Evolutionary conservation across 768 basidiomycete genomes (phyloP).

Genomic region (Leccinellum rugosiceps): DNA sequence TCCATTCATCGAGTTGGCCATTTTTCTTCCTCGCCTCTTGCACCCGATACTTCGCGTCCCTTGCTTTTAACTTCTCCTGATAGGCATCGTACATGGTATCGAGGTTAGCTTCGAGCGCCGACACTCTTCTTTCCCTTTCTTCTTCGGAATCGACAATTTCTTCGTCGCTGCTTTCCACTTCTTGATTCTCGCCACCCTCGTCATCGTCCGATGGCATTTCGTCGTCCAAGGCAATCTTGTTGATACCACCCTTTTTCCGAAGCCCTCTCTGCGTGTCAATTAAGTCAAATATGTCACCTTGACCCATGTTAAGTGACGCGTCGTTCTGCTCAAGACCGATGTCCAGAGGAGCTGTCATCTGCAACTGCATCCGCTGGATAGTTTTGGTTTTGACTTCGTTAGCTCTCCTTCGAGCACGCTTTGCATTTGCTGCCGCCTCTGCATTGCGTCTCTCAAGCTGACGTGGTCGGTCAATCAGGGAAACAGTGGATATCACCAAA

Average conservation of each 20-base stretch:
- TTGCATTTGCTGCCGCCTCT: slow-evolving; percentile 68
- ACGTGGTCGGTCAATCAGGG: slow-evolving; percentile 3
- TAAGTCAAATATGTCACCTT: slow-evolving; percentile 89
- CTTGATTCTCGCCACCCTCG: slow-evolving; percentile 27
- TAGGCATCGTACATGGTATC: slow-evolving; percentile 89
- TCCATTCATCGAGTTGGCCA: slow-evolving; percentile 78
- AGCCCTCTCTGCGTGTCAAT: slow-evolving; percentile 52
- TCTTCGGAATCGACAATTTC: slow-evolving; percentile 61
- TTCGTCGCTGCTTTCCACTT: slow-evolving; percentile 31
- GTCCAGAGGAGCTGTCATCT: slow-evolving; percentile 97
- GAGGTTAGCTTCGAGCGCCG: slow-evolving; percentile 75
- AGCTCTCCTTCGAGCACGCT: slow-evolving; percentile 76
- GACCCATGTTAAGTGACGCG: slow-evolving; percentile 64
- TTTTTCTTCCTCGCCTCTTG: slow-evolving; percentile 73
- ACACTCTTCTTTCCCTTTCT: slow-evolving; percentile 61
- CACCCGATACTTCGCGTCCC: slow-evolving; percentile 85
- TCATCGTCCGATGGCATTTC: slow-evolving; percentile 45
- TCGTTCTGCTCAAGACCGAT: slow-evolving; percentile 88
- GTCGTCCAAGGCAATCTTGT: slow-evolving; percentile 38
- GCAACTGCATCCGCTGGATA: slow-evolving; percentile 91
- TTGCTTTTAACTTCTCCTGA: slow-evolving; percentile 71
- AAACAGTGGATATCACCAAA: not conserved
- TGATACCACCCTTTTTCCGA: slow-evolving; percentile 39
- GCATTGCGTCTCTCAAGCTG: slow-evolving; percentile 83
- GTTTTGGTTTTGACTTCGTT: slow-evolving; percentile 89